phyloP scores from a whole-genome alignment of 129 eudicot species.

The Chrysanthemum seticuspe region DNA sequence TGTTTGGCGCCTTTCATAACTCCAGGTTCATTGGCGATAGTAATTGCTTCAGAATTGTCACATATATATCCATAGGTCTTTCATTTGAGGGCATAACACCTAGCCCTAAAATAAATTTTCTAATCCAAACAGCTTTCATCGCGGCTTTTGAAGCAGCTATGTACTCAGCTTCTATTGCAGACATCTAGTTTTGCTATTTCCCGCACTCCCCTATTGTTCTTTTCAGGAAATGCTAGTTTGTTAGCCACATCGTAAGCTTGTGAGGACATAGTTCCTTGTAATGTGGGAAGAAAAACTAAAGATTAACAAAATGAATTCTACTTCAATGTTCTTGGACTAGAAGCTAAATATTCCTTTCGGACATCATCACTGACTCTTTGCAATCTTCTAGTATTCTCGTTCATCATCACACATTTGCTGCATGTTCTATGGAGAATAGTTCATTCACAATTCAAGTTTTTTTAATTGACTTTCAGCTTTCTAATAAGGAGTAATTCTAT shows the following conservation, averaged over 20 bases:
- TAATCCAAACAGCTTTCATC: too few species aligned
- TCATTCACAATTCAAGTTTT: not conserved
- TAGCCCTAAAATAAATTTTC: not conserved
- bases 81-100: not conserved
- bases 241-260: not conserved
- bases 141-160: too few species aligned
- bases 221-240: not conserved
- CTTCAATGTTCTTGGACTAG: not conserved
- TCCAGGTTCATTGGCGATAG: too few species aligned
- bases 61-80: too few species aligned
- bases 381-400: not conserved
- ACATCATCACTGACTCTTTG: slow-evolving; percentile 1
- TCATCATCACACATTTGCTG: slow-evolving; percentile 8
- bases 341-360: slow-evolving; percentile 3
- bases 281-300: not conserved
- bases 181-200: slow-evolving; percentile 1
- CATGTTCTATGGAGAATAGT: not conserved
- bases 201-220: not conserved
- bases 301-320: not conserved
- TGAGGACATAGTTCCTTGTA: not conserved
- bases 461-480: too few species aligned
- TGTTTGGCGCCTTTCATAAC: too few species aligned
- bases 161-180: not conserved
- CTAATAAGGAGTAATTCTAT: too few species aligned
- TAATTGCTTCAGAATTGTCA: too few species aligned